These are phyloP conservation scores for Apiotrichum siamense DNA, from an alignment of 1,284 basidiomycete species.

Conservation along the genomic window DNA sequence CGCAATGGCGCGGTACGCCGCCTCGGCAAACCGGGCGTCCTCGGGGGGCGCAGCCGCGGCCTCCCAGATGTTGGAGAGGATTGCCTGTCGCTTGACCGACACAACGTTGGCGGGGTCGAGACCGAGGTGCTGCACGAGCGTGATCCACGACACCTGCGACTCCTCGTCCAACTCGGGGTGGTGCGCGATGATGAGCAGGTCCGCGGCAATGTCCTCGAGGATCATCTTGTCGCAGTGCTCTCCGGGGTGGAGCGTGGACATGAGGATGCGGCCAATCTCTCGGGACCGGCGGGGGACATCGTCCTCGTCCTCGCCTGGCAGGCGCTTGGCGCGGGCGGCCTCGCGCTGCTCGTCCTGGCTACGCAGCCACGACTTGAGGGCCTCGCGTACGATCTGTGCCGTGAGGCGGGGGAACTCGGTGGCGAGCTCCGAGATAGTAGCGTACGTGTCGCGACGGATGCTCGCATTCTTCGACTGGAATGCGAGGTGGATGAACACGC, in stretches of 20 bases:
- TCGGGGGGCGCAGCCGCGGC: slow-evolving; percentile 16
- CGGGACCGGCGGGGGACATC: slow-evolving; percentile 25
- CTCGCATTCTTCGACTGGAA: slow-evolving; percentile 56
- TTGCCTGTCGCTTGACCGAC: slow-evolving; percentile 26
- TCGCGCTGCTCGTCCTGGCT: slow-evolving; percentile 26
- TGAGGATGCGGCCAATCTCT: slow-evolving; percentile 36
- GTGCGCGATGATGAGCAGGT: slow-evolving; percentile 65
- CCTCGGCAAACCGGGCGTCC: slow-evolving; percentile 44
- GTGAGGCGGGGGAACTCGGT: slow-evolving; percentile 51
- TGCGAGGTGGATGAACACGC: slow-evolving; percentile 61
- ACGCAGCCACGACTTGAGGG: slow-evolving; percentile 48
- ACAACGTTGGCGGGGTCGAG: slow-evolving; percentile 59
- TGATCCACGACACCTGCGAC: slow-evolving; percentile 71
- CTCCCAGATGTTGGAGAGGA: slow-evolving; percentile 36
- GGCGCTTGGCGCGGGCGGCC: slow-evolving; percentile 18
- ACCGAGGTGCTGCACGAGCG: slow-evolving; percentile 63
- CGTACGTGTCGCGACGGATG: slow-evolving; percentile 53
- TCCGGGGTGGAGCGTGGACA: slow-evolving; percentile 9
- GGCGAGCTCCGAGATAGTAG: slow-evolving; percentile 48
- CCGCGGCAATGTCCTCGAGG: slow-evolving; percentile 43
- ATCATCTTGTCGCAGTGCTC: slow-evolving; percentile 19
- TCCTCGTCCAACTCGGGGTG: slow-evolving; percentile 62
- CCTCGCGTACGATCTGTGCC: slow-evolving; percentile 56
- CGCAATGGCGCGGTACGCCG: slow-evolving; percentile 66
- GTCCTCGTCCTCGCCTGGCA: slow-evolving; percentile 28